Base-by-base conservation (phyloP, 371 early-diverging fungal species). In the Mucor irregularis region DNA sequence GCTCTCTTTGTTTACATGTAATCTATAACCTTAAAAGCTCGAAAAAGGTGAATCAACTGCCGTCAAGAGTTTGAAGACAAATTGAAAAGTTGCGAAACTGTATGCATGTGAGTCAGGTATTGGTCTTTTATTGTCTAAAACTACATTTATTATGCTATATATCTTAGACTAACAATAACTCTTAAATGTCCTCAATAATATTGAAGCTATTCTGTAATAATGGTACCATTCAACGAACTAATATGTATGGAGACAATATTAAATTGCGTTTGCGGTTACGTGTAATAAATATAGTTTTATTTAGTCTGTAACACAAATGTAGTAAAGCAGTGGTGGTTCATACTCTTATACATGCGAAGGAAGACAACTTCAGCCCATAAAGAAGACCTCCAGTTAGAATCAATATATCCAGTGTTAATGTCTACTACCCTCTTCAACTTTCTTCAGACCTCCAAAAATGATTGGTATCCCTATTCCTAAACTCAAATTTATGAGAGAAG, bases 71-170 rank as follows among this genome's bases (percentile, higher is more conserved):
- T n/a, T n/a, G n/a, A n/a, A n/a, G n/a, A n/a, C n/a, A n/a, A n/a
- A n/a, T n/a, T n/a, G n/a, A n/a, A n/a, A n/a, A n/a, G n/a, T n/a
- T 48, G 48, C 21, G 31, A 46, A 46, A 46, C 17, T 46, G 17
- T 31, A 19, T 46, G 47, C 47, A 46, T 29, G 47, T 46, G 47
- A 30, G 31, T 30, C 47, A 46, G 47, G 47, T 46, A 46, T 48
- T 48, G 34, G 48, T 31, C 48, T 48, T 48, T 48, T 48, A 48
- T 48, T 48, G 48, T 48, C 48, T 48, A 33, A 48, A 48, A 48
- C 34, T 48, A 33, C 48, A 48, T 21, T 34, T 9, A 48, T 48
- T 33, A 48, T 48, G 48, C 34, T 33, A 48, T 48, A 48, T 33
- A 21, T 48, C 31, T 31, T 48, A 48, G 48, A 48, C 34, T 4